Conservation (phyloP, 2,329 filamentous ascomycete species). For the Pezicula carpinea region DNA sequence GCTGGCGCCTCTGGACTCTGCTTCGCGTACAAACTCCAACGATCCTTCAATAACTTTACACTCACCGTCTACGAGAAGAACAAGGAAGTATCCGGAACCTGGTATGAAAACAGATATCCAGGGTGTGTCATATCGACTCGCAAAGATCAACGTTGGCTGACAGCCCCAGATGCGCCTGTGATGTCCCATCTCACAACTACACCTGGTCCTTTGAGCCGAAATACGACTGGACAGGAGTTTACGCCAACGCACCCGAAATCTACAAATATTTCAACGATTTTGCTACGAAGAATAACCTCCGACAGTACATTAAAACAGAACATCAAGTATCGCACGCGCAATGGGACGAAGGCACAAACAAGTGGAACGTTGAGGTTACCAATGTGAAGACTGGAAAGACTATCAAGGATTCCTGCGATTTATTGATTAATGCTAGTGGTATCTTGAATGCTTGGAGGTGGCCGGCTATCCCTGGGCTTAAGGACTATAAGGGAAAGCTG, state of each 20-base stretch:
- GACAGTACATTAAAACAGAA: conserved; percentile 52
- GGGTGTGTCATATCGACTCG: conserved; percentile 29
- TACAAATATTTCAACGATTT: conserved; percentile 46
- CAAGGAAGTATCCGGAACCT: conserved; percentile 41
- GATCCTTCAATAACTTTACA: conserved; percentile 37
- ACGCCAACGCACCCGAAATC: conserved; percentile 54
- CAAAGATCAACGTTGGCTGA: no score
- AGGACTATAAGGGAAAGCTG: conserved; percentile 36
- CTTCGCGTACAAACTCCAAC: conserved; percentile 44
- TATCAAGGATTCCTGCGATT: conserved; percentile 13
- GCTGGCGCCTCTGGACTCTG: conserved; percentile 43
- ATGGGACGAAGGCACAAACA: conserved; percentile 41
- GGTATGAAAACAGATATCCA: conserved; percentile 45
- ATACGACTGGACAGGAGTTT: conserved; percentile 44
- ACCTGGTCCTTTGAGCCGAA: conserved; percentile 55
- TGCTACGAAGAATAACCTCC: conserved; percentile 47
- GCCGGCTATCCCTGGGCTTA: conserved; percentile 39
- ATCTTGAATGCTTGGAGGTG: conserved; percentile 43
- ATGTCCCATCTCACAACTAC: conserved; percentile 49
- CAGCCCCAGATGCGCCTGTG: conserved; percentile 45
- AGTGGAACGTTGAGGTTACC: conserved; percentile 34
- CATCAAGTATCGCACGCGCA: conserved; percentile 44
- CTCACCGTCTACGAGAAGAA: conserved; percentile 44
- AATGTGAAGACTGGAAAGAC: conserved; percentile 26
- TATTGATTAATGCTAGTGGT: conserved; percentile 17